Evolutionary conservation across 2,329 filamentous ascomycete genomes (phyloP).

Genomic region (Scedosporium dehoogii): DNA sequence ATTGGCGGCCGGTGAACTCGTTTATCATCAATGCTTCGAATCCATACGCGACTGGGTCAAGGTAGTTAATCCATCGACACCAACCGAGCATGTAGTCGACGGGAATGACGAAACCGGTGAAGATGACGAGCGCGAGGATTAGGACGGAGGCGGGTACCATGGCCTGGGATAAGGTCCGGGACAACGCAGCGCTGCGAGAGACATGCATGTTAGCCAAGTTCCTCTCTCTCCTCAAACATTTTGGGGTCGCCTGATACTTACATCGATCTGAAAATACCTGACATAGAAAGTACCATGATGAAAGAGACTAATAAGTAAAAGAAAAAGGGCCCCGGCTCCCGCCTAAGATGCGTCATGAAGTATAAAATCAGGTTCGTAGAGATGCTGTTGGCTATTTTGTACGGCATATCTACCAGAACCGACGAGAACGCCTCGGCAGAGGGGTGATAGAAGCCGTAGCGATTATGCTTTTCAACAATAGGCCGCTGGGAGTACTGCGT

Average conservation of each 20-base stretch:
- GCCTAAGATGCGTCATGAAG: constrained; percentile 75
- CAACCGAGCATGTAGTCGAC: constrained; percentile 65
- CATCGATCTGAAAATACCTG: constrained; percentile 76
- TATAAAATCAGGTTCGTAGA: constrained; percentile 74
- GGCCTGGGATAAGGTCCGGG: constrained; percentile 57
- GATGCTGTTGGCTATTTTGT: constrained; percentile 64
- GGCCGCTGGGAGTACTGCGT: constrained; percentile 81
- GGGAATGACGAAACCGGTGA: constrained; percentile 60
- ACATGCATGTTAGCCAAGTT: no score
- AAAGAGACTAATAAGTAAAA: constrained; percentile 74
- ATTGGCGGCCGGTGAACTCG: constrained; percentile 62
- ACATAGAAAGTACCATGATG: constrained; percentile 65
- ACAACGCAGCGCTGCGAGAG: constrained; percentile 45
- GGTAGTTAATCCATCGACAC: constrained; percentile 75
- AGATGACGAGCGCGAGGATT: constrained; percentile 58
- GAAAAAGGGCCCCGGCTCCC: constrained; percentile 70
- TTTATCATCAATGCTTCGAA: constrained; percentile 78
- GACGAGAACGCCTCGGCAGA: constrained; percentile 80
- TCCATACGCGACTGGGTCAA: constrained; percentile 69
- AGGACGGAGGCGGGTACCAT: constrained; percentile 50
- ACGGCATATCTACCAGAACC: constrained; percentile 78
- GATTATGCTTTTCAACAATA: constrained; percentile 82
- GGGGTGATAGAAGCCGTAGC: constrained; percentile 90
- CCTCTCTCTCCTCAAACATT: no score
- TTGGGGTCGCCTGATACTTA: no score